Evolutionary conservation across 805 yeast species (phyloP), one percentile per base, ranked within the genome.

Genomic region (Candida khao-thaluensis): DNA sequence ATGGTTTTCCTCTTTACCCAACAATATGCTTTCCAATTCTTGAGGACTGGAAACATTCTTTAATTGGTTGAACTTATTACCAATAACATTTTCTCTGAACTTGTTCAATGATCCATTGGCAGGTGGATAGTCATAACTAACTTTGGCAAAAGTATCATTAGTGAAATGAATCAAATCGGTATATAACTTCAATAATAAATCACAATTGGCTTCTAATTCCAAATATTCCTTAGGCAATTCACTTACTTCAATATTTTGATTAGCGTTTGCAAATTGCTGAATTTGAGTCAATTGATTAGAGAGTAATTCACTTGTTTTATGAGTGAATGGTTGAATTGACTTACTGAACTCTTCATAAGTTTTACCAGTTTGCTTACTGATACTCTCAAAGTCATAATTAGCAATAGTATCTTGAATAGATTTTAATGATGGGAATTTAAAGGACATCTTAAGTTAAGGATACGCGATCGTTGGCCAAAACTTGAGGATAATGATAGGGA

Each of bases 81-180:
- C 69, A 33, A 81, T 57, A 4, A 79, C 62, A 49, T 77, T 75
- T 50, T 85, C 91, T 45, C 74, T 73, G 46, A 85, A 60, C 57
- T 82, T 82, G 51, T 50, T 51, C 35, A 69, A 45, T 3, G 73
- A 64, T 17, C 62, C 57, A 59, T 65, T 68, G 5, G 70, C 73
- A 38, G 93, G 91, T 17, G 95, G 95, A 52, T 83, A 85, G 57
- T 85, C 95, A 57, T 85, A 85, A 35, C 85, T 76, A 50, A 82
- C 84, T 45, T 82, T 77, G 52, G 76, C 87, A 54, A 78, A 85
- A 29, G 89, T 85, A 35, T 66, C 70, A 44, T 59, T 56, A 46
- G 66, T 62, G 52, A 58, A 60, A 17, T 59, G 68, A 43, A 69
- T 65, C 50, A 69, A 62, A 47, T 69, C 74, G 35, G 71, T 78